A percentile compares a stretch with the other conserved stretches of the same genome.
These are phyloP conservation scores for Sphenostylis stenocarpa DNA, from an alignment of 306 rosid species.

Conservation along the genomic window DNA sequence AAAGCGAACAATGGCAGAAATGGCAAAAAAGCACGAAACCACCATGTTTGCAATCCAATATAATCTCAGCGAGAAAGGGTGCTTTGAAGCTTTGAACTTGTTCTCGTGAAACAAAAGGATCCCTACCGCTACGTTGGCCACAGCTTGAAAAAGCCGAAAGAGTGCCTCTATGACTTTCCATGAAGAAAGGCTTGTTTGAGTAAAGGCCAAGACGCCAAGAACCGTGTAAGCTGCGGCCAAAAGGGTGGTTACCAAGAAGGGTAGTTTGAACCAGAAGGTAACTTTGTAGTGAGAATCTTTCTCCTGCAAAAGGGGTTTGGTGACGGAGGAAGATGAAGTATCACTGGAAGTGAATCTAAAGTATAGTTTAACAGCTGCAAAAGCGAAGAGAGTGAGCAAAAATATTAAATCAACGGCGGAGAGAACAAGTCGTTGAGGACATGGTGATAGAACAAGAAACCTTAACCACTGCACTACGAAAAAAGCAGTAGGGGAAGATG, in stretches of 20 bases:
- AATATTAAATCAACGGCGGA: conserved; percentile 33
- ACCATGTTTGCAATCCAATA: conserved; percentile 40
- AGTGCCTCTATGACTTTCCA: conserved; percentile 40
- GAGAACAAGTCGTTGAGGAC: conserved; percentile 42
- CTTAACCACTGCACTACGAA: conserved; percentile 32
- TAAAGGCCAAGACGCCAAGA: conserved; percentile 37
- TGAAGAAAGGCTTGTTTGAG: conserved; percentile 28
- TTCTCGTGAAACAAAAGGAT: conserved; percentile 36
- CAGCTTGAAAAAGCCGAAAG: conserved; percentile 39
- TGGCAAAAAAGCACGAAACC: conserved; percentile 32
- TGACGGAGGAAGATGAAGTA: conserved; percentile 14
- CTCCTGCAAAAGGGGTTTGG: conserved; percentile 35
- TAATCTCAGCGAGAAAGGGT: conserved; percentile 44
- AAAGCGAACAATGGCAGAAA: conserved; percentile 37
- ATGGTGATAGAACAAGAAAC: conserved; percentile 42
- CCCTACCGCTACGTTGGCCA: conserved; percentile 27
- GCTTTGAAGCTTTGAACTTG: conserved; percentile 34
- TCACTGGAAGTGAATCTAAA: conserved; percentile 19
- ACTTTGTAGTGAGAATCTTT: conserved; percentile 34
- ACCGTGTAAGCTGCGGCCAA: conserved; percentile 35
- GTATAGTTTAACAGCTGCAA: conserved; percentile 27
- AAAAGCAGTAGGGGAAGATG: conserved; percentile 34
- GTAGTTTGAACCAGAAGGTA: conserved; percentile 36
- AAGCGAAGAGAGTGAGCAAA: conserved; percentile 28
- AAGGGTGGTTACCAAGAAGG: conserved; percentile 27